These are phyloP conservation scores for Tulasnella sp. DNA, from an alignment of 768 basidiomycete species.

Conservation along the genomic window DNA sequence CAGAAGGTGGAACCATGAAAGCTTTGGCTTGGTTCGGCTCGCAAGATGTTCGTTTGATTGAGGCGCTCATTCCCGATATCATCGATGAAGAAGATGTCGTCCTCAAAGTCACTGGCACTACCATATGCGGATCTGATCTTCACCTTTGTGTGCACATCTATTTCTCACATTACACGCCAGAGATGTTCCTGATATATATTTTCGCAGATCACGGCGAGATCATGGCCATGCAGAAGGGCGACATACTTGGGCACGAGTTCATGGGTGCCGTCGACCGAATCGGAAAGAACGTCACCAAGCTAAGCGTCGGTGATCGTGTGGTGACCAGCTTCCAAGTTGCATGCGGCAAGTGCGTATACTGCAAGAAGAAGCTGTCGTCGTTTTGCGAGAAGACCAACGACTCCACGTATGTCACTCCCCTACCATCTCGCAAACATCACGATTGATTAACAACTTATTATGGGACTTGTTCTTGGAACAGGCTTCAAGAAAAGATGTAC, in stretches of 20 bases:
- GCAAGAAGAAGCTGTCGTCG: conserved; percentile 60
- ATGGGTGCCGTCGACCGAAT: conserved; percentile 61
- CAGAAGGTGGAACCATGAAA: conserved; percentile 50
- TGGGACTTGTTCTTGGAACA: conserved; percentile 18
- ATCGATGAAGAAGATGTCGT: conserved; percentile 68
- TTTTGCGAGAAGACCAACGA: conserved; percentile 67
- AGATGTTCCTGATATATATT: background rate
- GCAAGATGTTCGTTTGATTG: conserved; percentile 34
- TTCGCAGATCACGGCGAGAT: conserved; percentile 50
- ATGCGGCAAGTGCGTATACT: conserved; percentile 62
- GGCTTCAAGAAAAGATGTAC: conserved; percentile 49
- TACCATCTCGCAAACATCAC: background rate
- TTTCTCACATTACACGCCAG: background rate
- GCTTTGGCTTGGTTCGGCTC: conserved; percentile 60
- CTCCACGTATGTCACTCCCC: conserved; percentile 37
- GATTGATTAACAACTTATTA: background rate
- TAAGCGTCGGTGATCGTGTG: conserved; percentile 56
- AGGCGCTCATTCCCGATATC: conserved; percentile 46
- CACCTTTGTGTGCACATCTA: conserved; percentile 18
- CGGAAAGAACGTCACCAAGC: conserved; percentile 51
- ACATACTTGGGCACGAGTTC: conserved; percentile 69
- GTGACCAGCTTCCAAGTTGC: conserved; percentile 74
- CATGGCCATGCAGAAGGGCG: conserved; percentile 54
- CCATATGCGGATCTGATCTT: conserved; percentile 51
- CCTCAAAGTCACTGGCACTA: conserved; percentile 63